These are phyloP conservation scores for Nothopassalora personata DNA, from an alignment of 2,329 filamentous ascomycete species.

Conservation along the genomic window DNA sequence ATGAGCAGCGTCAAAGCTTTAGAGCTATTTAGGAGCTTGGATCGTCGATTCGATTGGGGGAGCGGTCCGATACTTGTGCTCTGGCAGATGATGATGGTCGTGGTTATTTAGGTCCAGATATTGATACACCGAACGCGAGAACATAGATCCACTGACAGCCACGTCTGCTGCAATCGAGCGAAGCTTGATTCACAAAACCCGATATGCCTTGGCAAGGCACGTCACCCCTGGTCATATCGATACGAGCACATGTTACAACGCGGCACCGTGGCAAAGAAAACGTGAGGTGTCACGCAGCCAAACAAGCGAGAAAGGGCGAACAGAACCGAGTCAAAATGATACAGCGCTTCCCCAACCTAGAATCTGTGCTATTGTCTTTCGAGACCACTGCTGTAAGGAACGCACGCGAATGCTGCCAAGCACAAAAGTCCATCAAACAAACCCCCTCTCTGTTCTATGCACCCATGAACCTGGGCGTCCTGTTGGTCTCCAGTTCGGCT, in stretches of 20 bases:
- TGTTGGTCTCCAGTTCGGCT: background rate
- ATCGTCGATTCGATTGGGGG: background rate
- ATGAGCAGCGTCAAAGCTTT: background rate
- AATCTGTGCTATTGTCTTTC: background rate
- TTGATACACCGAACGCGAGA: background rate
- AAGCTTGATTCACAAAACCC: background rate
- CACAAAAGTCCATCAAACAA: background rate
- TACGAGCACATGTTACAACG: background rate
- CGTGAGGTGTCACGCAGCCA: background rate
- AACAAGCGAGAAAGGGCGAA: background rate
- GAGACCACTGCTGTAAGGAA: background rate
- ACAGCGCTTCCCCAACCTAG: background rate
- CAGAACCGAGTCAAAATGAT: background rate
- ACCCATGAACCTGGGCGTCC: constrained; percentile 2
- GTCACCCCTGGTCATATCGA: background rate
- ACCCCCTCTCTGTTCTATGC: constrained; percentile 7
- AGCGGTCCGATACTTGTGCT: background rate
- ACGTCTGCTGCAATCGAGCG: background rate
- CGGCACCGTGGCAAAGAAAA: background rate
- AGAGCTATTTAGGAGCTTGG: background rate
- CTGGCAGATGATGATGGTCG: background rate
- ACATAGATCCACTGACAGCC: background rate
- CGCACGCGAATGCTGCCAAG: background rate
- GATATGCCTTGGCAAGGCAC: background rate
- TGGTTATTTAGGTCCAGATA: background rate